Percentiles rank a stretch among this genome's conserved stretches.
These are phyloP conservation scores for Scopulariopsis brevicaulis DNA, from an alignment of 2,329 filamentous ascomycete species.

Conservation along the genomic window DNA sequence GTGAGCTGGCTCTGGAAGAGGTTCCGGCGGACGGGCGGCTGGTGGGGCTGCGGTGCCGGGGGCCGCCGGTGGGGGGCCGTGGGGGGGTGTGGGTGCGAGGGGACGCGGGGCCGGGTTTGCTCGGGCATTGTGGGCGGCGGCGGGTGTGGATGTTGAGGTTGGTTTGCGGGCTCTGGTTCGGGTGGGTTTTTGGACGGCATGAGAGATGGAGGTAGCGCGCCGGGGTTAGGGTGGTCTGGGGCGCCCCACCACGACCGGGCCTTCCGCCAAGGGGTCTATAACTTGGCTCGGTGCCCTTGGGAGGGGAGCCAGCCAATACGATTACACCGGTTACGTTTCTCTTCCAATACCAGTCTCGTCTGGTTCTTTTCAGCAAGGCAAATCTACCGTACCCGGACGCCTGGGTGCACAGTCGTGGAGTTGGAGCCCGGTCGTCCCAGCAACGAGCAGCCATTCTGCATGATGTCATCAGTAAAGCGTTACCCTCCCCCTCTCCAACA, in stretches of 20 bases:
- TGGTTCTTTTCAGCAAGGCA: too few relatives aligned
- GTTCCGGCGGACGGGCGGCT: constrained; percentile 32
- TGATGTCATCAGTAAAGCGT: not conserved
- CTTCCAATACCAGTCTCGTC: too few relatives aligned
- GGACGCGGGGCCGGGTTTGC: not conserved
- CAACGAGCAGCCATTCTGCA: not conserved
- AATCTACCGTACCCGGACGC: too few relatives aligned
- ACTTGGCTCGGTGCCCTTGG: too few relatives aligned
- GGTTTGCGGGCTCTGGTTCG: not conserved
- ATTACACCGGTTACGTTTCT: too few relatives aligned
- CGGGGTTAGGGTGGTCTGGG: too few relatives aligned
- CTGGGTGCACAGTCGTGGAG: not conserved
- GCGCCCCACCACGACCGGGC: too few relatives aligned
- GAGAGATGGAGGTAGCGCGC: not conserved
- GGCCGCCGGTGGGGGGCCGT: constrained; percentile 3
- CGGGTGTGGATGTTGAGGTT: not conserved
- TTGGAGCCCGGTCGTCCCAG: not conserved
- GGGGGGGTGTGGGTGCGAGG: not conserved
- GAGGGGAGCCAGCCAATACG: too few relatives aligned
- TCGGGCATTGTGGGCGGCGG: not conserved
- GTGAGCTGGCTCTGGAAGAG: constrained; percentile 50
- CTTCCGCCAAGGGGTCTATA: too few relatives aligned
- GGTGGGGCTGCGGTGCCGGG: not conserved
- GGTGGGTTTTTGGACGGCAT: not conserved
- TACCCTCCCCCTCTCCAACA: not conserved